Evolutionary conservation across 2,329 filamentous ascomycete species (phyloP), one percentile per base, ranked within the genome.

Genomic region (Pseudogymnoascus sp.): DNA sequence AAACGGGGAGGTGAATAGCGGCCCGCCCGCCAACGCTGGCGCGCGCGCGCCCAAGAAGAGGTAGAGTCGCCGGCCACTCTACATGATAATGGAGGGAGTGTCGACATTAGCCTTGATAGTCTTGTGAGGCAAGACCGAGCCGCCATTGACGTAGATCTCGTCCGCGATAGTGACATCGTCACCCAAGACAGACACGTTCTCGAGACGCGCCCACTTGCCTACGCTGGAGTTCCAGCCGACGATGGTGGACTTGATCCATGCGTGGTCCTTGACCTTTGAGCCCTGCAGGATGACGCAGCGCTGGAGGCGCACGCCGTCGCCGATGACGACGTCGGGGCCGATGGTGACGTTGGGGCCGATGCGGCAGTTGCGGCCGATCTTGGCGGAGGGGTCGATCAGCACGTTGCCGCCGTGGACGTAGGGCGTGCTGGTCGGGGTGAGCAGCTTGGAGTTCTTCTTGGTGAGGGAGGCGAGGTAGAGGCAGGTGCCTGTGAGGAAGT

Each of bases 41-140:
- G 42, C 42, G 25, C 42, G 25, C 25, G 2, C 12, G 10, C 42
- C 25, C 42, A 15, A 31, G 25, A 51, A 51, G 15, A 25, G 7
- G 42, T 4, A 51, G 42, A 31, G 42, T 10, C 2, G 41, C 58
- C 12, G 21, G 8, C 44, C 12, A 13, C 38, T 63, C 80, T 80
- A 87, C 84, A 87, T 87, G 73, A 87, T 87, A 68, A 87, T 87
- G 65, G 84, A 84, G 25, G 84, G 84, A 29, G 84, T 84, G 77
- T 99, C 94, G 71, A 99, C 91, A 76, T 99, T 99, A 72, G 88
- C 85, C 84, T 97, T 97, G 84, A 99, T 97, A 76, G 89, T 94
- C 88, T 99, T 99, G 81, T 99, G 93, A 5, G 93, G 93, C 67
- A 99, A 81, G 66, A 99, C 89, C 71, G 90, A 95, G 72, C 92